Evolutionary conservation across 495 filamentous ascomycete genomes (phyloP).

Genomic region (Penicillium ochrochloron): DNA sequence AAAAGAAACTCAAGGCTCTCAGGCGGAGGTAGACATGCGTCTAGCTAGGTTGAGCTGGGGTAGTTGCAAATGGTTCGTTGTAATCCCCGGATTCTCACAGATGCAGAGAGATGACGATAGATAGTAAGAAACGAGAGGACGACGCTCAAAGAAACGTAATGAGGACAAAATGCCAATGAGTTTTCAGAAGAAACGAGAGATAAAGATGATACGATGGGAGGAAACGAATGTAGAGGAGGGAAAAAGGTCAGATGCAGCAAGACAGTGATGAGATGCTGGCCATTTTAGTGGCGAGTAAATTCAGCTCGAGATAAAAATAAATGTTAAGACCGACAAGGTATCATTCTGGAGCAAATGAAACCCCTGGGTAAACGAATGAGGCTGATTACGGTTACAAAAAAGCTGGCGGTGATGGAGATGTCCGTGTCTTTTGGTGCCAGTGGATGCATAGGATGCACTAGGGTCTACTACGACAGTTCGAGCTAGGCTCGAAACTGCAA

Average conservation of each 20-base stretch:
- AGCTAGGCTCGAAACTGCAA: slow-evolving; percentile 8
- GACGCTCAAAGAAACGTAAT: slow-evolving; percentile 13
- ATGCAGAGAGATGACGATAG: slow-evolving; percentile 12
- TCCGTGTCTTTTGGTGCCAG: slow-evolving; percentile 5
- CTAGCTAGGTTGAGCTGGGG: not conserved
- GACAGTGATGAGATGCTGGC: slow-evolving; percentile 7
- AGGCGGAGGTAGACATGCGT: slow-evolving; percentile 3
- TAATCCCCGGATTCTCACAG: not conserved
- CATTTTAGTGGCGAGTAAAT: slow-evolving; percentile 15
- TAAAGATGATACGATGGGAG: slow-evolving; percentile 10
- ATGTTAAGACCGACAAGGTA: slow-evolving; percentile 5
- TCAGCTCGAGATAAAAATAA: slow-evolving; percentile 16
- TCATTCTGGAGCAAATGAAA: slow-evolving; percentile 14
- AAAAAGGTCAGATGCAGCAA: slow-evolving; percentile 18
- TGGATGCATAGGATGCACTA: slow-evolving; percentile 9
- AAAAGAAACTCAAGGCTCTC: slow-evolving; percentile 2
- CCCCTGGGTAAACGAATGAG: slow-evolving; percentile 11
- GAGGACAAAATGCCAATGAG: slow-evolving; percentile 7
- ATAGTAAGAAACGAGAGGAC: slow-evolving; percentile 25
- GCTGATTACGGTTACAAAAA: slow-evolving; percentile 13
- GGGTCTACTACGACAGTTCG: slow-evolving; percentile 1
- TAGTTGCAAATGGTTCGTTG: not conserved
- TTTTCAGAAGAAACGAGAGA: slow-evolving; percentile 4
- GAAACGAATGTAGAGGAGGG: slow-evolving; percentile 8
- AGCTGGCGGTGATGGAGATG: slow-evolving; percentile 15